Evolutionary conservation across 2,329 filamentous ascomycete genomes (phyloP).

Genomic region (Aspergillus vadensis): DNA sequence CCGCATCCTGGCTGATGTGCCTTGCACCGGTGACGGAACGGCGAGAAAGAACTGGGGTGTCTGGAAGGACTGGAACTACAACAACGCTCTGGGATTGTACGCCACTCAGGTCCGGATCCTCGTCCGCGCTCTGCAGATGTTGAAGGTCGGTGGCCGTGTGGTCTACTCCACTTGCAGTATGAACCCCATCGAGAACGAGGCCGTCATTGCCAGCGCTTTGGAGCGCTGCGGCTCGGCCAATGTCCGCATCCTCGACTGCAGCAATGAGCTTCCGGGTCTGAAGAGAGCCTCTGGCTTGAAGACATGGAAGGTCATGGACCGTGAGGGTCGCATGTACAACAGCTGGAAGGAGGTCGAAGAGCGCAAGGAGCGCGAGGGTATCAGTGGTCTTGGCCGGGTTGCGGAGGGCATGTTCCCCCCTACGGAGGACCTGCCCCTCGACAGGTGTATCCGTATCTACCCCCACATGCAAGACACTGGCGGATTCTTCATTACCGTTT

Average conservation of each 20-base stretch:
- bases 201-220: constrained; percentile 84
- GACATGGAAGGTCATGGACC: constrained; percentile 90
- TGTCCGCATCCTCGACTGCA: constrained; percentile 83
- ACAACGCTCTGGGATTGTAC: constrained; percentile 84
- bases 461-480: constrained; percentile 95
- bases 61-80: constrained; percentile 93
- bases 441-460: constrained; percentile 91
- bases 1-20: constrained; percentile 92
- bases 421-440: constrained; percentile 69
- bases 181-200: constrained; percentile 97
- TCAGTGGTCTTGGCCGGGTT: constrained; percentile 68
- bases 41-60: constrained; percentile 88
- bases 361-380: constrained; percentile 62
- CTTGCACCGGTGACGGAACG: constrained; percentile 94
- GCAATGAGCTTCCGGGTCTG: constrained; percentile 72
- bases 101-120: constrained; percentile 86
- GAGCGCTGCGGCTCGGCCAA: constrained; percentile 80
- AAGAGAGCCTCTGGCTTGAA: constrained; percentile 76
- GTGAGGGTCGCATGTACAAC: constrained; percentile 74
- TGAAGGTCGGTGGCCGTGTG: constrained; percentile 90
- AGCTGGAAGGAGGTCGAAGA: constrained; percentile 80
- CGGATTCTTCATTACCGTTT: constrained; percentile 93
- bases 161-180: constrained; percentile 99
- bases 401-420: constrained; percentile 82
- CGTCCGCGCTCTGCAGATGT: constrained; percentile 88